These are phyloP conservation scores for Tolypocladium album DNA, from an alignment of 2,329 filamentous ascomycete genomes.

Conservation along the genomic window DNA sequence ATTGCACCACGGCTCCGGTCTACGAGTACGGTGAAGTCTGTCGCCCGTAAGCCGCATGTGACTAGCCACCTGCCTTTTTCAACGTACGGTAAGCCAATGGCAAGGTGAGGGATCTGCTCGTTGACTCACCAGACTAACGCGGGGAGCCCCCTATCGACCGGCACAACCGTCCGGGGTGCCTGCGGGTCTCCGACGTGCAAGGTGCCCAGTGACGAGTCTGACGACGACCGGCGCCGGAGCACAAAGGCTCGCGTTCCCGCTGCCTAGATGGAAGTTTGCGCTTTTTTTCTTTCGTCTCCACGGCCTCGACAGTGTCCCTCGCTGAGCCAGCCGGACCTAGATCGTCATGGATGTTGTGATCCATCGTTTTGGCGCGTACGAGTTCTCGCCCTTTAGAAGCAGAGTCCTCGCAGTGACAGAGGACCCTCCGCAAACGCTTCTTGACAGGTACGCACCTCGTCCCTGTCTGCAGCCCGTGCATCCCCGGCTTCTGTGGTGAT, in stretches of 20 bases:
- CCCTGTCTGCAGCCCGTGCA: neutral
- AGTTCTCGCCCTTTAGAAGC: conserved; percentile 17
- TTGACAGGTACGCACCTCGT: neutral
- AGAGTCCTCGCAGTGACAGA: neutral
- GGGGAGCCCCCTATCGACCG: neutral
- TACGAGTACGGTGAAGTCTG: no score
- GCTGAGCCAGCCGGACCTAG: neutral
- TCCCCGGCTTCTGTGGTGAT: neutral
- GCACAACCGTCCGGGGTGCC: neutral
- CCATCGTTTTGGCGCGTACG: conserved; percentile 16
- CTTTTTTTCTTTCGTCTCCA: neutral
- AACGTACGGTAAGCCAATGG: no score
- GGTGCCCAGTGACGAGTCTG: neutral
- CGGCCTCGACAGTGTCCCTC: neutral
- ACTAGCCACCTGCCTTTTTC: no score
- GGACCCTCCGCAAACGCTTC: neutral
- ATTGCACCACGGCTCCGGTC: no score
- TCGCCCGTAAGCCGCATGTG: no score
- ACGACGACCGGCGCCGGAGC: neutral
- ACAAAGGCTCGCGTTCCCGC: neutral
- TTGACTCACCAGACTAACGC: neutral
- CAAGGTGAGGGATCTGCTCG: no score
- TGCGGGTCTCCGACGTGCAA: neutral
- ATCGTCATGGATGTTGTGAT: conserved; percentile 19
- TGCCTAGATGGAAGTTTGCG: neutral